Evolutionary conservation across 106 monocot species (phyloP).

Genomic region (Acorus calamus): DNA sequence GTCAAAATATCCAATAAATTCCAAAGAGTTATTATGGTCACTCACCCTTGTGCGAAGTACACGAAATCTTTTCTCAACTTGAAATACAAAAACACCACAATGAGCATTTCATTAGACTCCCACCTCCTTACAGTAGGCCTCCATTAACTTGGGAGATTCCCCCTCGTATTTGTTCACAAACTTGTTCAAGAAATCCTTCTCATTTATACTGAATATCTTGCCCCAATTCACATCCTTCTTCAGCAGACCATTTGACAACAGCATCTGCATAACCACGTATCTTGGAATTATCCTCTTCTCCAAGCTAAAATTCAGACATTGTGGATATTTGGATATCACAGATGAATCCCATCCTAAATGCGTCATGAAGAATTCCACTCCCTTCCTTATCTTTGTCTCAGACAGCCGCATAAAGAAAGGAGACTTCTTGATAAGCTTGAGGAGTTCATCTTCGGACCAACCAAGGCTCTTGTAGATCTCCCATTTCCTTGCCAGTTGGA

Average conservation of each 20-base stretch:
- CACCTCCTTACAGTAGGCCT: too few species aligned
- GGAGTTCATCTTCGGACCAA: not conserved
- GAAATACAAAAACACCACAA: too few species aligned
- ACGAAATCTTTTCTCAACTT: too few species aligned
- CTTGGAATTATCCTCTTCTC: constrained; percentile 16
- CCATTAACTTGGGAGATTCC: constrained; percentile 5
- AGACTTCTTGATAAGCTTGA: not conserved
- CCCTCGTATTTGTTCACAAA: constrained; percentile 5
- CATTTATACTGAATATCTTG: not conserved
- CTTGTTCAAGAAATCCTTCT: constrained; percentile 10
- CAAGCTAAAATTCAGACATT: constrained; percentile 6
- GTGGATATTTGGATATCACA: not conserved
- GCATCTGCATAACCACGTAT: not conserved
- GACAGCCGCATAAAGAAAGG: not conserved
- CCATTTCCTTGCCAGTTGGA: not conserved
- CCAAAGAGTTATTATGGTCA: too few species aligned
- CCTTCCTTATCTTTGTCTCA: not conserved
- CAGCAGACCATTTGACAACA: constrained; percentile 6
- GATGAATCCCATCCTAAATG: not conserved
- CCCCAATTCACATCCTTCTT: not conserved
- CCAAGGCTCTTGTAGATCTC: not conserved
- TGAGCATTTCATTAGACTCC: too few species aligned
- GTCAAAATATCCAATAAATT: too few species aligned
- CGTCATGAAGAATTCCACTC: constrained; percentile 1
- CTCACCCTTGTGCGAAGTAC: too few species aligned